A percentile compares a stretch with the other conserved stretches of the same genome.
Evolutionary conservation across 176 grass and related monocot genomes (phyloP).

Genomic region (Oryza brachyantha): DNA sequence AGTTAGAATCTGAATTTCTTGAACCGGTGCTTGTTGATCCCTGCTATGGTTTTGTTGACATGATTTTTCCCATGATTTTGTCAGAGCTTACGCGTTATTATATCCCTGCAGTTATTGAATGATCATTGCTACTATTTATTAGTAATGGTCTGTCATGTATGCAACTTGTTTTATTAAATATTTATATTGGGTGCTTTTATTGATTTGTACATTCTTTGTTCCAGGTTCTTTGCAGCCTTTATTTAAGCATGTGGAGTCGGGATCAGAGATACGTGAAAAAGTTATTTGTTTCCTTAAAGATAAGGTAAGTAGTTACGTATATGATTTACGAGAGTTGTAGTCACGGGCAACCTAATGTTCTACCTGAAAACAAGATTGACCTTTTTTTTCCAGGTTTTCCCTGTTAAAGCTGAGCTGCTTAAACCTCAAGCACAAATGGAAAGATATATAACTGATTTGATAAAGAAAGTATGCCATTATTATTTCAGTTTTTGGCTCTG

Average conservation of each 20-base stretch:
- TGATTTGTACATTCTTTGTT: conserved; percentile 25
- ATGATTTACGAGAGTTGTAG: not conserved
- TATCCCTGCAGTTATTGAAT: not conserved
- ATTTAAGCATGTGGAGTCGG: conserved; percentile 95
- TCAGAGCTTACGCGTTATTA: not conserved
- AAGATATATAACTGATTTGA: conserved; percentile 93
- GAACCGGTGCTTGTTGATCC: not conserved
- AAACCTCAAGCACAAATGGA: conserved; percentile 96
- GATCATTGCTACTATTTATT: not conserved
- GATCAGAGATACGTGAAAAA: conserved; percentile 93
- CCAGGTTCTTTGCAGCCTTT: conserved; percentile 91
- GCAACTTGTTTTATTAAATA: not conserved
- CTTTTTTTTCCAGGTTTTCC: conserved; percentile 68
- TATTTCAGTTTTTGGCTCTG: conserved; percentile 12
- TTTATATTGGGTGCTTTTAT: conserved; percentile 1
- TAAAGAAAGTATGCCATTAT: conserved; percentile 72
- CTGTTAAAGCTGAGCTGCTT: conserved; percentile 87
- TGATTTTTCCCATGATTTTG: not conserved
- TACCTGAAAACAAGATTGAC: not conserved
- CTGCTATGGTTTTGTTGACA: not conserved
- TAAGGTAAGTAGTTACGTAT: conserved; percentile 61
- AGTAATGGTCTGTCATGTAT: conserved; percentile 1
- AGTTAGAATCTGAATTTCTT: not conserved
- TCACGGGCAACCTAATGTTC: not conserved
- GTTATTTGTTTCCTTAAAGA: conserved; percentile 96